Evolutionary conservation across 2,329 filamentous ascomycete species (phyloP), one percentile per base, ranked within the genome.

Genomic region (Fusarium guadeloupense): DNA sequence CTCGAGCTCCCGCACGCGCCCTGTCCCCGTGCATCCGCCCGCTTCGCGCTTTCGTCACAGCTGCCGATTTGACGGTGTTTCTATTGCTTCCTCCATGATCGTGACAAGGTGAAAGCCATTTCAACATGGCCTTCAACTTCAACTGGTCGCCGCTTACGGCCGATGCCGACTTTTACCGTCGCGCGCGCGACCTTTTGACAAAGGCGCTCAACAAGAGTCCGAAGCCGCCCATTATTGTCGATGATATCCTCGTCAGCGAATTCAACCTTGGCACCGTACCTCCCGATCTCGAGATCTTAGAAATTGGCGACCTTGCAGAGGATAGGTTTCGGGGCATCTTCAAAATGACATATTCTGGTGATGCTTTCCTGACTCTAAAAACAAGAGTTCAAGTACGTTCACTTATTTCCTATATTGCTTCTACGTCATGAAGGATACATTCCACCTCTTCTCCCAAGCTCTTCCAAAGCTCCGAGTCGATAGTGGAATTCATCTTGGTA

Each of bases 121-220:
- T 79, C 77, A 83, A 79, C 78, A 99, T 99, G 95, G 95, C 95
- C 69, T 99, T 99, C 90, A 98, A 98, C 84, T 99, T 99, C 91
- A 98, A 98, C 92, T 99, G 95, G 95, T 97, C 93, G 85, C 95
- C 95, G 74, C 85, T 99, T 67, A 95, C 96, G 80, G 94, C 94
- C 74, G 95, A 98, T 81, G 94, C 92, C 72, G 86, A 88, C 69
- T 95, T 95, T 78, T 94, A 94, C 79, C 87, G 90, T 75, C 90
- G 93, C 69, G 94, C 95, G 45, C 91, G 93, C 76, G 93, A 98
- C 75, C 90, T 98, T 76, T 85, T 99, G 70, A 99, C 95, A 21
- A 89, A 91, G 54, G 95, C 95, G 30, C 84, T 99, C 72, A 99
- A 99, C 84, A 98, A 98, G 80, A 95, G 92, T 49, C 93, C 94